phyloP scores from a whole-genome alignment of 164 flowering plant species.

The Paratinospora sagittata region DNA sequence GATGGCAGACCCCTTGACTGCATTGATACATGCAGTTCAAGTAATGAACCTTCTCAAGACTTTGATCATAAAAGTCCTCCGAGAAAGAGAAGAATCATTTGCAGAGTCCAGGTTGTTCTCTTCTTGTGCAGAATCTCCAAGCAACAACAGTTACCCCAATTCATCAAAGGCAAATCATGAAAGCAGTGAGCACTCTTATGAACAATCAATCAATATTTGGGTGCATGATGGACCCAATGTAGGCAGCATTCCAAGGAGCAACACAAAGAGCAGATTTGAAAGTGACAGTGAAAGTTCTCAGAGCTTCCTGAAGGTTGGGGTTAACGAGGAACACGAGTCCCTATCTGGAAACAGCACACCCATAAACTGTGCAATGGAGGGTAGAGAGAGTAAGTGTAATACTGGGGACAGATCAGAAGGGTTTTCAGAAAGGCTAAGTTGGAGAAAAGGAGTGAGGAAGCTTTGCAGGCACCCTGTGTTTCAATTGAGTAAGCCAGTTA shows the following conservation, averaged over 20 bases:
- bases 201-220: slow-evolving; percentile 17
- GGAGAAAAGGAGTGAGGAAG: slow-evolving; percentile 59
- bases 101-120: slow-evolving; percentile 9
- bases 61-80: slow-evolving; percentile 21
- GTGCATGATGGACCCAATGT: slow-evolving; percentile 6
- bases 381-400: slow-evolving; percentile 21
- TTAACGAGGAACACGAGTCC: slow-evolving; percentile 30
- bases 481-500: slow-evolving; percentile 51
- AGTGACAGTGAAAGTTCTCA: slow-evolving; percentile 33
- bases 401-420: slow-evolving; percentile 34
- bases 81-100: slow-evolving; percentile 27
- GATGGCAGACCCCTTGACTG: slow-evolving; percentile 39
- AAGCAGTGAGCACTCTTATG: slow-evolving; percentile 6
- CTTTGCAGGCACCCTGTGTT: slow-evolving; percentile 68
- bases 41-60: slow-evolving; percentile 34
- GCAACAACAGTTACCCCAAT: slow-evolving; percentile 8
- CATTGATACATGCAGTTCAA: slow-evolving; percentile 35
- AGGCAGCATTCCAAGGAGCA: slow-evolving; percentile 21
- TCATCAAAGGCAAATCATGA: slow-evolving; percentile 17
- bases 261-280: slow-evolving; percentile 31
- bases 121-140: slow-evolving; percentile 22
- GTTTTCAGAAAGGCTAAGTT: slow-evolving; percentile 42
- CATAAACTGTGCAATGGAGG: slow-evolving; percentile 10
- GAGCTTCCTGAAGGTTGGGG: slow-evolving; percentile 31
- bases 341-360: slow-evolving; percentile 21